Evolutionary conservation across 331 rosid species (phyloP).

Genomic region (Saraca asoca): DNA sequence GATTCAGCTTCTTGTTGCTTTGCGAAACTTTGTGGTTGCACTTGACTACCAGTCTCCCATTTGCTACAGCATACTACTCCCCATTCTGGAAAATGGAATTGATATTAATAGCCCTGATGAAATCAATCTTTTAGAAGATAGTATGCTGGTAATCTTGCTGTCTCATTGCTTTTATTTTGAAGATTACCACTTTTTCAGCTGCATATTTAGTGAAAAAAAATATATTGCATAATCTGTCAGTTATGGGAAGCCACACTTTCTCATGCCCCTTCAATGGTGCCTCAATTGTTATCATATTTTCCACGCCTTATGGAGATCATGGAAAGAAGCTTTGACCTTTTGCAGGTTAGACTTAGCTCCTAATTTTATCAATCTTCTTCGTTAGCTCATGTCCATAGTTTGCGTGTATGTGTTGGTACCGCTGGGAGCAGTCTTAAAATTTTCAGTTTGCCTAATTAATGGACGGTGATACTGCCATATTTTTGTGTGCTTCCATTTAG

Average conservation of each 20-base stretch:
- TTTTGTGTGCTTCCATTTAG: not conserved
- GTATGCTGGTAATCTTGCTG: conserved; percentile 81
- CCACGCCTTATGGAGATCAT: conserved; percentile 77
- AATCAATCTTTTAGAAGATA: conserved; percentile 91
- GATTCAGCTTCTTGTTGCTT: conserved; percentile 93
- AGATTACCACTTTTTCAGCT: conserved; percentile 13
- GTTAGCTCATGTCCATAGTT: conserved; percentile 15
- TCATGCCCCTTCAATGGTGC: conserved; percentile 89
- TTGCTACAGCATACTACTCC: conserved; percentile 80
- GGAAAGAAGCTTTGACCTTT: conserved; percentile 91
- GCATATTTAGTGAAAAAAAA: conserved; percentile 33
- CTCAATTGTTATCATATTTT: conserved; percentile 75
- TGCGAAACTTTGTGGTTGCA: conserved; percentile 87
- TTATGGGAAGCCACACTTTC: conserved; percentile 97
- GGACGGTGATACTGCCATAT: not conserved
- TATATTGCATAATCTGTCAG: conserved; percentile 53
- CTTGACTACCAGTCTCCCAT: conserved; percentile 81
- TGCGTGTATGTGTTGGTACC: conserved; percentile 9
- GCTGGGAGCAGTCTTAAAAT: conserved; percentile 15
- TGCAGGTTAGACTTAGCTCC: conserved; percentile 68
- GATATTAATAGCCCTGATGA: conserved; percentile 91
- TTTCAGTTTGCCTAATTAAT: conserved; percentile 20
- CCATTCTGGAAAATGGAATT: conserved; percentile 81
- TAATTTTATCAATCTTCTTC: conserved; percentile 23
- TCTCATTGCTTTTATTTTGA: conserved; percentile 25